These are phyloP conservation scores for Entomortierella beljakovae DNA, from an alignment of 192 early-diverging fungal genomes.

Conservation along the genomic window DNA sequence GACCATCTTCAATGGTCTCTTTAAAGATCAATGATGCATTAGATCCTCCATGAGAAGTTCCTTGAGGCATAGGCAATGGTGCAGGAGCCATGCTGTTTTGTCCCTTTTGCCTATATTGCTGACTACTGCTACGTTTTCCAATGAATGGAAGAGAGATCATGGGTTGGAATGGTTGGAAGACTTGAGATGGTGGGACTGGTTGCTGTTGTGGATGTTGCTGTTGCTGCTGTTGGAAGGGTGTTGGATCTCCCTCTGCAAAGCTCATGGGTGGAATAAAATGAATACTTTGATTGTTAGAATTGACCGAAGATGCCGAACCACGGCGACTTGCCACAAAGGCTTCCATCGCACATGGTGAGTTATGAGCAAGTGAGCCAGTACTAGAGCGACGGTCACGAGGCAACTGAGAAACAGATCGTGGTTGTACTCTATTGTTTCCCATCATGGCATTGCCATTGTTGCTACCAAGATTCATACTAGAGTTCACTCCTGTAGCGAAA, in stretches of 20 bases:
- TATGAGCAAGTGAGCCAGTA: slow-evolving; percentile 37
- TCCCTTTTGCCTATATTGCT: slow-evolving; percentile 27
- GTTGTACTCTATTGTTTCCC: neutral
- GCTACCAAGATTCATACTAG: neutral
- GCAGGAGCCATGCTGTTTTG: neutral
- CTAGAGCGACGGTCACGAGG: slow-evolving; percentile 40
- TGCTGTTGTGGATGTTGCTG: slow-evolving; percentile 15
- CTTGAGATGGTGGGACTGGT: neutral
- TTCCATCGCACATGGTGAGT: slow-evolving; percentile 42
- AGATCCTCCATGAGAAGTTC: neutral
- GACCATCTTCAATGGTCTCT: slow-evolving; percentile 14
- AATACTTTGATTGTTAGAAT: slow-evolving; percentile 3
- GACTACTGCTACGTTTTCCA: slow-evolving; percentile 42
- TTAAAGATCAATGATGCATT: slow-evolving; percentile 12
- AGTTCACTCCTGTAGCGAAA: neutral
- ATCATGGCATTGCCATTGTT: neutral
- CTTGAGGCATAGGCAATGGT: neutral
- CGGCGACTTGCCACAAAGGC: slow-evolving; percentile 48
- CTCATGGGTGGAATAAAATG: neutral
- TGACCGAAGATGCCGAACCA: slow-evolving; percentile 37
- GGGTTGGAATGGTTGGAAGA: slow-evolving; percentile 17
- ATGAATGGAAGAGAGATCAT: slow-evolving; percentile 40
- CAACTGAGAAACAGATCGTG: slow-evolving; percentile 2
- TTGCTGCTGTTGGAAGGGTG: slow-evolving; percentile 18
- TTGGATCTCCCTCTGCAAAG: slow-evolving; percentile 24